Evolutionary conservation across 768 basidiomycete genomes (phyloP), one percentile per base, ranked within the genome.

Genomic region (Rhizopogon roseolus): DNA sequence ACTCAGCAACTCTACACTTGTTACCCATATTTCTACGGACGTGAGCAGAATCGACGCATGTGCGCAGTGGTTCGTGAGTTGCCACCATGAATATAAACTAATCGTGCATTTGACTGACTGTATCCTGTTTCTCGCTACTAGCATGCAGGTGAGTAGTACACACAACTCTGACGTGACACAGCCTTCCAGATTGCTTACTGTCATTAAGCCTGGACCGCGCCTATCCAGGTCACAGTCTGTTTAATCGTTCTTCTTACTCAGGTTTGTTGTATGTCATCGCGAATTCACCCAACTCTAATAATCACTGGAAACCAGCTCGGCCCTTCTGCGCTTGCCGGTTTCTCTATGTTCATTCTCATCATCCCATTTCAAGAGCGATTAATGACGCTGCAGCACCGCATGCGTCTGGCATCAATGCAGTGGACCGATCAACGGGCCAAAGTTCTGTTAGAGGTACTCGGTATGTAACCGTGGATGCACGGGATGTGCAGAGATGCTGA

Each of bases 261-360:
- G 69, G 84, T 83, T 53, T 32, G 70, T 64, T 22, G 22, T 28
- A 38, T 13, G 2, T 8, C 6, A 16, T 9, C 7, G 34, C 22
- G 19, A 22, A 8, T 48, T 22, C 13, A 5, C 16, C 13, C 6
- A 7, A 4, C 22, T 25, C 32, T 14, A n/a, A 53, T 42, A 14
- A 34, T 19, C 7, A 40, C n/a, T 29, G 51, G 11, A 13, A 53
- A 43, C 56, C 38, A 87, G 82, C 76, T 89, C 39, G 86, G 86
- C 0, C 82, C 84, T 1, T 84, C 85, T 1, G 85, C 86, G 0
- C 70, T 88, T 6, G 84, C 85, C 5, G 87, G 87, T 0, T 88
- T 89, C 64, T 76, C 81, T 0, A 68, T 88, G 0, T 88, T 89
- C 61, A 60, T 85, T 34, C 56, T 86, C 45, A 72, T 87, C 25